Evolutionary conservation across 2,329 filamentous ascomycete species (phyloP).

Genomic region (Fusarium nodosum): DNA sequence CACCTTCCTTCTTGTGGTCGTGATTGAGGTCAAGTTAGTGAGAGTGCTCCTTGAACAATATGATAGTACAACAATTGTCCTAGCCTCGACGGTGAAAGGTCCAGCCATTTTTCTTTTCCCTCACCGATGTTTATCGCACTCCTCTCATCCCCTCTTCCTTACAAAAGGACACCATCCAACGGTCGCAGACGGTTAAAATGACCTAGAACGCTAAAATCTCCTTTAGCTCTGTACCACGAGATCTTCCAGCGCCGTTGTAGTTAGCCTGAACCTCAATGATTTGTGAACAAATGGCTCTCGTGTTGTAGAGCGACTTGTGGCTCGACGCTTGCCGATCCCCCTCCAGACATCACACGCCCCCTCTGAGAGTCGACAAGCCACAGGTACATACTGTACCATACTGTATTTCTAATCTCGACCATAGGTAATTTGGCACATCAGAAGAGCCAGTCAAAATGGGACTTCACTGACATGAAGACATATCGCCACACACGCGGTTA

Average conservation of each 20-base stretch:
- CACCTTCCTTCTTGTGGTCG: not conserved
- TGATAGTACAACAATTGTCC: constrained; percentile 3
- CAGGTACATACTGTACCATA: constrained; percentile 8
- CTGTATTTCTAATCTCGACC: not conserved
- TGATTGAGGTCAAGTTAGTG: not conserved
- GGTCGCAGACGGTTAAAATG: constrained; percentile 11
- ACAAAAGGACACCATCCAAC: constrained; percentile 10
- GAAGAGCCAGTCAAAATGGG: constrained; percentile 37
- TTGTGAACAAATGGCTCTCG: constrained; percentile 25
- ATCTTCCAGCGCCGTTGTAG: constrained; percentile 14
- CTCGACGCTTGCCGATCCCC: constrained; percentile 47
- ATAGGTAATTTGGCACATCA: not conserved
- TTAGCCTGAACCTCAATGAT: constrained; percentile 11
- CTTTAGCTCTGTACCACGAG: constrained; percentile 29
- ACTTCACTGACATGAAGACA: constrained; percentile 8
- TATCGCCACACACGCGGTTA: constrained; percentile 32
- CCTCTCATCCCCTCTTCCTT: constrained; percentile 8
- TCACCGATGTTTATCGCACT: constrained; percentile 34
- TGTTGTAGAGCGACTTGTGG: constrained; percentile 49
- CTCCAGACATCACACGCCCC: constrained; percentile 41
- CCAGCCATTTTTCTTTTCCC: constrained; percentile 12
- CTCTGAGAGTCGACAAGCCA: constrained; percentile 1
- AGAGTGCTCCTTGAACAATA: not conserved
- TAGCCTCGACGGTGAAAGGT: not conserved
- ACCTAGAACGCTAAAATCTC: constrained; percentile 19